Evolutionary conservation across 2,329 filamentous ascomycete species (phyloP), one percentile per base, ranked within the genome.

Genomic region (Teratosphaeria gauchensis): DNA sequence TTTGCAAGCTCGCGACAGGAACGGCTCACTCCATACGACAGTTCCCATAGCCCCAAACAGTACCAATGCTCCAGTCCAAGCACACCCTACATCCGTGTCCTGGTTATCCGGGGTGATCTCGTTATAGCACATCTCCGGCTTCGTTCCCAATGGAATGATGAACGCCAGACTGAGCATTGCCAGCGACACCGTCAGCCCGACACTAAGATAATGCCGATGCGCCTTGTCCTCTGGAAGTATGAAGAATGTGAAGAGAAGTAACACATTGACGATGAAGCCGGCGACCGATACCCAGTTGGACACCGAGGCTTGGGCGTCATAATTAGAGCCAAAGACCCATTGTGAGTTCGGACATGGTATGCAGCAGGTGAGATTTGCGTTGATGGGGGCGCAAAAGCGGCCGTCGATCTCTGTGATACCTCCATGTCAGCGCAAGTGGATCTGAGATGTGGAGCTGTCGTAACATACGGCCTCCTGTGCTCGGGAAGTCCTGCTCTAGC

Each of bases 51-150:
- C 91, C 56, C 94, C 92, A 33, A 90, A 82, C 53, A 96, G 81
- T 53, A 96, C 76, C 62, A 95, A 85, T 1, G 89, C 81, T 7
- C 92, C 92, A 0, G 91, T 95, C 58, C 90, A 86, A 4, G 90
- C 92, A 71, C 92, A 62, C 19, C 56, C 55, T 11, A 55, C 14
- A 58, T 62, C 60, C n/a, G 58, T 57, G 62, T 84, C 80, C 91
- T 96, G 96, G 69, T 91, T 89, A 68, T 96, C 84, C 0, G 92
- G 92, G 0, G 92, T 97, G 68, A 97, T 96, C 53, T 80, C 78
- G 71, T 97, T 88, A 69, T 84, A 88, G 72, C 92, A 97, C 76
- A 95, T 84, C 0, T 89, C 76, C 1, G 91, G 90, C 61, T 85
- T 82, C 33, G 84, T 84, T 9, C 84, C 90, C 32, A 96, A 80